Evolutionary conservation across 2,329 filamentous ascomycete genomes (phyloP).

Genomic region (Rhynchosporium agropyri): DNA sequence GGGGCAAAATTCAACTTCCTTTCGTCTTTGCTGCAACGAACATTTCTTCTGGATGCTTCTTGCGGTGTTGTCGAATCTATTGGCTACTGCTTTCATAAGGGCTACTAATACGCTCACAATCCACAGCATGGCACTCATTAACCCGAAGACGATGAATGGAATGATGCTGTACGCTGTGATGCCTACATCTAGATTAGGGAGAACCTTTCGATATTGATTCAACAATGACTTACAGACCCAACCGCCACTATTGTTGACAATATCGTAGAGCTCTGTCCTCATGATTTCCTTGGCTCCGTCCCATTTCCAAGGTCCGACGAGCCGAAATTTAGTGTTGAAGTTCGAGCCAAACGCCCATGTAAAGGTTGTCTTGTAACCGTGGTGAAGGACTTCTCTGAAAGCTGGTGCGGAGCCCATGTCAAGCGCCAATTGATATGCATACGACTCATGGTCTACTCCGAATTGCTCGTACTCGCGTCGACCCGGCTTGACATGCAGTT

Average conservation of each 20-base stretch:
- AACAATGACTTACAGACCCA: too few relatives aligned
- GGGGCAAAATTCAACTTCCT: too few relatives aligned
- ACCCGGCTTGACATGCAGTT: constrained; percentile 43
- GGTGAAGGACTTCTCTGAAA: constrained; percentile 42
- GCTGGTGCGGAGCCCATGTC: constrained; percentile 51
- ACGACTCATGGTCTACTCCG: constrained; percentile 54
- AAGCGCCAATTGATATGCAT: constrained; percentile 53
- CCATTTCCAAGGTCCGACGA: constrained; percentile 41
- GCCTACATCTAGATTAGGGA: too few relatives aligned
- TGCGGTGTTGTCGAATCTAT: too few relatives aligned
- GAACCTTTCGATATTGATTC: too few relatives aligned
- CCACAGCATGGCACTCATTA: too few relatives aligned
- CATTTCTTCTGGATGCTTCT: too few relatives aligned
- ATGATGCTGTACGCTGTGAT: too few relatives aligned
- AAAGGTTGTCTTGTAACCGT: constrained; percentile 45
- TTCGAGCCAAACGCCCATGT: constrained; percentile 54
- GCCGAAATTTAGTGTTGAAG: constrained; percentile 53
- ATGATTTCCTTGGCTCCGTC: constrained; percentile 27
- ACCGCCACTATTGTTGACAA: constrained; percentile 7
- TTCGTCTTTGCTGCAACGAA: too few relatives aligned
- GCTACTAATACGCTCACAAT: too few relatives aligned
- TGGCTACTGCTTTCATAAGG: too few relatives aligned
- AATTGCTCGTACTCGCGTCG: constrained; percentile 31
- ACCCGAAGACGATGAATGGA: too few relatives aligned
- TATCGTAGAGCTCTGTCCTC: constrained; percentile 30